Base-by-base conservation (phyloP, 148 eudicot species). In the Chenopodium suecicum region DNA sequence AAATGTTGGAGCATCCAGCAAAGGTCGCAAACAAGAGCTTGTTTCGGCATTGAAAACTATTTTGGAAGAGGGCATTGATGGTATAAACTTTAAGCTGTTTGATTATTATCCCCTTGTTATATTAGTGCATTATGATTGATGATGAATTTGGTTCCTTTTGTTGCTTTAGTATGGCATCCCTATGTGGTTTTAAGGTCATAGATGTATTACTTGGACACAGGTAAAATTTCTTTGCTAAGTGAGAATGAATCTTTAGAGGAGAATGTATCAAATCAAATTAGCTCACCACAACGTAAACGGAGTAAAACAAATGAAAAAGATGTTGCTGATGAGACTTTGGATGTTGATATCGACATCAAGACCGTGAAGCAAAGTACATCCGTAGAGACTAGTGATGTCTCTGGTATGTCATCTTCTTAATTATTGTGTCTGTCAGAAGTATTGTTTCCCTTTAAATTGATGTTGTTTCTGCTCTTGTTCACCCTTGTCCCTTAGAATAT, bases 1-100 rank as follows among this genome's bases (percentile, higher is more conserved):
- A 88, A 87, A 86, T 79, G 78, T 81, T 52, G 98, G 98, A 66
- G 85, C 89, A 70, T 84, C 96, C 7, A 80, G 88, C 32, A 91
- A 88, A 89, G 98, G 96, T 78, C 81, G 90, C 74, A 95, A 95
- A 73, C 84, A 79, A 48, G 97, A 93, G 85, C 94, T 92, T 70
- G 83, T 91, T 70, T 83, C 91, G 80, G 81, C 93, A 8, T 88
- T 93, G 84, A 91, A 84, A 88, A 81, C 69, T 70, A 82, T 81
- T 78, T 74, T 90, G 79, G 86, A 79, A 47, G 67, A 74, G 41
- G 80, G 85, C 72, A 56, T 64, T 14, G 85, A 91, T 75, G 98
- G 98, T 95, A 77, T 78, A 20, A 88, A 29, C 19, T 69, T 37
- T 75, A 60, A 74, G 54, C 54, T 23, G 29, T 23, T 37, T n/a